Evolutionary conservation across 2,329 filamentous ascomycete species (phyloP), one percentile per base, ranked within the genome.

Genomic region (Pyrenophora tritici-repentis): DNA sequence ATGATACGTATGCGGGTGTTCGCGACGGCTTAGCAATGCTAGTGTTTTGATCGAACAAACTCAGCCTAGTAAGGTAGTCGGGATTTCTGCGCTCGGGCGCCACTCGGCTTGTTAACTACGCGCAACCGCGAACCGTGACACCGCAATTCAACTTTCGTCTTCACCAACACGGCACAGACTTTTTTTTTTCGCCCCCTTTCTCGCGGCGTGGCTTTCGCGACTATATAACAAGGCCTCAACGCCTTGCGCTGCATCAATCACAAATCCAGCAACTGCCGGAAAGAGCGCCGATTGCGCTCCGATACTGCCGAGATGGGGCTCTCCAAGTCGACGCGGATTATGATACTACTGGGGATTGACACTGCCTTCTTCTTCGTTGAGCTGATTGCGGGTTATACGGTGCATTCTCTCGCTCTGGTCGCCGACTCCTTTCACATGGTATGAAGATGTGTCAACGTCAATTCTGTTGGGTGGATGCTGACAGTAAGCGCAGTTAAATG

Each of bases 361-460:
- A 82, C 86, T 44, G 81, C 83, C 34, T 99, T 99, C 79, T 97
- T 99, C 77, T 76, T 96, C 40, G 79, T 97, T 51, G 94, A 99
- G 76, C 78, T 99, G 55, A 85, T 88, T 50, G 86, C 88, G 55
- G 82, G 94, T 55, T 90, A 96, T 79, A 79, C 87, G 58, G 91
- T 96, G 54, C 88, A 92, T 70, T 97, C 94, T 14, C 83, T 99
- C 63, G 94, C 94, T 32, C 83, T 99, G 52, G 91, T 95, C 70
- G 94, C 94, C 46, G 94, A 99, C 78, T 91, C 94, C 53, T 99
- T 99, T 75, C 94, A 99, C 77, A 99, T 99, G 94, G 89, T 91
- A 71, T 64, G 82, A 74, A 35, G 33, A 35, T 26, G 3, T 38
- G 26, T 24, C 34, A n/a, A 18, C 13, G 18, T 20, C 5, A 5